A percentile compares a stretch with the other conserved stretches of the same genome.
phyloP scores from a whole-genome alignment of 768 basidiomycete genomes.

The Sistotremastrum niveocremeum region DNA sequence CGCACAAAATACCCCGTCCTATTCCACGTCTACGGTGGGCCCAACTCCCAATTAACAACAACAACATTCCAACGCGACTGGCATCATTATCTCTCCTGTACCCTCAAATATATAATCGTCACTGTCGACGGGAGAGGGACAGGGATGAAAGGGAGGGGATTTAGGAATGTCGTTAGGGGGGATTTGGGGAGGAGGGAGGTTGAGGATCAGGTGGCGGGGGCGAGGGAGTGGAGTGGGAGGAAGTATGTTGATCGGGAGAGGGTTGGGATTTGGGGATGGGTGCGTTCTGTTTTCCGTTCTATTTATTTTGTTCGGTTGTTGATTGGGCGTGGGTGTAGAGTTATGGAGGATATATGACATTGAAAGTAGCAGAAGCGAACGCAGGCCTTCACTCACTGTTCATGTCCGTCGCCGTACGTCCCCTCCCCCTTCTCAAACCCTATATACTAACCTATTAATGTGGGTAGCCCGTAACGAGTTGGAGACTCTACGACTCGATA shows the following conservation, averaged over 20 bases:
- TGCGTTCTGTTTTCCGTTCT: slow-evolving; percentile 23
- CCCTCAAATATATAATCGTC: slow-evolving; percentile 74
- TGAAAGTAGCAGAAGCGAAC: slow-evolving; percentile 83
- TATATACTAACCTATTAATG: not conserved
- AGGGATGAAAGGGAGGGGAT: slow-evolving; percentile 71
- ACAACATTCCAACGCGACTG: slow-evolving; percentile 60
- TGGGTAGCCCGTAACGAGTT: slow-evolving; percentile 71
- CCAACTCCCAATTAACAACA: slow-evolving; percentile 67
- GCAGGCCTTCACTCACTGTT: slow-evolving; percentile 83
- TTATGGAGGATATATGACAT: slow-evolving; percentile 92
- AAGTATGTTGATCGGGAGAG: slow-evolving; percentile 78
- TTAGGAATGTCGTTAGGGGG: slow-evolving; percentile 80
- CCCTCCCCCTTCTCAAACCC: not conserved
- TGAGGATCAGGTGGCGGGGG: slow-evolving; percentile 79
- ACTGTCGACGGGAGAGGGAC: slow-evolving; percentile 89
- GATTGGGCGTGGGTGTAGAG: slow-evolving; percentile 45
- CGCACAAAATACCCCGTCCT: slow-evolving; percentile 91
- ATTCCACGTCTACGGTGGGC: slow-evolving; percentile 86
- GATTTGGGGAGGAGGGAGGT: slow-evolving; percentile 86
- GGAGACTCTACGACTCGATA: slow-evolving; percentile 79
- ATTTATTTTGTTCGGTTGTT: not conserved
- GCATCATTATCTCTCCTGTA: slow-evolving; percentile 76
- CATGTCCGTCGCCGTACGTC: slow-evolving; percentile 77
- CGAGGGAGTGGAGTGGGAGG: slow-evolving; percentile 77
- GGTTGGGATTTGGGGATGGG: slow-evolving; percentile 98